Conservation (phyloP, 176 grass and related monocot genomes). For the Hyparrhenia diplandra region DNA sequence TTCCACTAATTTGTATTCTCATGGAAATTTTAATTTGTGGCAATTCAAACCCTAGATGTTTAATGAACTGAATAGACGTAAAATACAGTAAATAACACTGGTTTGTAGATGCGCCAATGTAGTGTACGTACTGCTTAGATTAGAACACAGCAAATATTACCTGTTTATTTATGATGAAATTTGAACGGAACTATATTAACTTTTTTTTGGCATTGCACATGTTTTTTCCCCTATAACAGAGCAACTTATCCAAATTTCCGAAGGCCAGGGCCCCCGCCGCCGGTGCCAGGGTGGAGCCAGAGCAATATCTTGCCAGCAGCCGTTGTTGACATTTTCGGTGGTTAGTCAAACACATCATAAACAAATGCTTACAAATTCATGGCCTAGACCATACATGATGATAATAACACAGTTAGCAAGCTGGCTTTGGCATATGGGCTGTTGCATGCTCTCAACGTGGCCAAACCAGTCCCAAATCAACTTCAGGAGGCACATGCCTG, state of each 20-base stretch:
- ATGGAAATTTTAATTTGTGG: not conserved
- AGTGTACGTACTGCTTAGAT: too few relatives aligned
- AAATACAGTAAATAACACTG: not conserved
- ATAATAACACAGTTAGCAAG: not conserved
- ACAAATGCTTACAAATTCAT: not conserved
- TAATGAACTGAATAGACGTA: not conserved
- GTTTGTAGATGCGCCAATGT: not conserved
- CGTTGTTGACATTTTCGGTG: not conserved
- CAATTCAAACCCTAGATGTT: not conserved
- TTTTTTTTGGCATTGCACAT: not conserved
- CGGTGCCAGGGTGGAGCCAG: not conserved
- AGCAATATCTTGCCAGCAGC: not conserved
- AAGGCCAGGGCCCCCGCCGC: not conserved
- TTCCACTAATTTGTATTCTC: not conserved
- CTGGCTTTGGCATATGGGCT: not conserved
- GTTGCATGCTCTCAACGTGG: constrained; percentile 7
- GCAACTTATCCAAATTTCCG: not conserved
- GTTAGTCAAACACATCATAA: constrained; percentile 1
- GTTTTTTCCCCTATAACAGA: not conserved
- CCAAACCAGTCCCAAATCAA: not conserved
- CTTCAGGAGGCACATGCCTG: not conserved
- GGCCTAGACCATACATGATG: not conserved
- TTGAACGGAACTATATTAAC: too few relatives aligned
- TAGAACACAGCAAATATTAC: not conserved
- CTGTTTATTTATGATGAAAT: not conserved